Evolutionary conservation across 148 eudicot genomes (phyloP), one percentile per base, ranked within the genome.

Genomic region (Diospyros kaki): DNA sequence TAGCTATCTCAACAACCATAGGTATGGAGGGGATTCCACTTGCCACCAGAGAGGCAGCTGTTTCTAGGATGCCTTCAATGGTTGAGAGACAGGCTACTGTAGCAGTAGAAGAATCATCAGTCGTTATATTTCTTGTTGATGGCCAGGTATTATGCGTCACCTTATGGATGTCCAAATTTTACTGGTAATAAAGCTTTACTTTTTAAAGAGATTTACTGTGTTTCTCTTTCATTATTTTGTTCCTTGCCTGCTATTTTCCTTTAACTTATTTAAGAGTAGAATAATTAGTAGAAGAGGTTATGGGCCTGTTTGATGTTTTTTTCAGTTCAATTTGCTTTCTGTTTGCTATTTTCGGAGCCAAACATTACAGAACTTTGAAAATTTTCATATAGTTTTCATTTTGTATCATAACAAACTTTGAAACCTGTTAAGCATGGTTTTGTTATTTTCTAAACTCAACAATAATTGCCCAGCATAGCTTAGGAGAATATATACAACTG

Each of bases 11-110:
- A 44, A 88, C 97, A 55, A 93, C 99, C 68, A 91, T 95, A 51
- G 99, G 99, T 51, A 95, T 95, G 99, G 96, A 95, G 84, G 99
- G 99, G 65, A 92, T 95, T 81, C 86, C 99, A 17, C 90, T 90
- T 69, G 93, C 89, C 42, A 79, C 86, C 71, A 84, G 97, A 80
- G 96, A 93, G 83, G 96, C 99, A 58, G 97, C 99, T 84, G 86
- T 95, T 85, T 92, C 99, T 58, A 90, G 83, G 81, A 95, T 95
- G 99, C 99, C 99, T 42, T 89, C 97, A 58, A 88, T 89, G 93
- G 86, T 95, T 59, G 99, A 95, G 83, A 92, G 81, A 76, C 99
- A 95, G 83, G 99, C 97, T 78, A 83, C 88, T 46, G 74, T 82
- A 75, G 99, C 99, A 78, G 93, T 88, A 67, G 97, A 95, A 76